A percentile compares a stretch with the other conserved stretches of the same genome.
These are phyloP conservation scores for Tubosaeta brunneosetosa DNA, from an alignment of 768 basidiomycete species.

Conservation along the genomic window DNA sequence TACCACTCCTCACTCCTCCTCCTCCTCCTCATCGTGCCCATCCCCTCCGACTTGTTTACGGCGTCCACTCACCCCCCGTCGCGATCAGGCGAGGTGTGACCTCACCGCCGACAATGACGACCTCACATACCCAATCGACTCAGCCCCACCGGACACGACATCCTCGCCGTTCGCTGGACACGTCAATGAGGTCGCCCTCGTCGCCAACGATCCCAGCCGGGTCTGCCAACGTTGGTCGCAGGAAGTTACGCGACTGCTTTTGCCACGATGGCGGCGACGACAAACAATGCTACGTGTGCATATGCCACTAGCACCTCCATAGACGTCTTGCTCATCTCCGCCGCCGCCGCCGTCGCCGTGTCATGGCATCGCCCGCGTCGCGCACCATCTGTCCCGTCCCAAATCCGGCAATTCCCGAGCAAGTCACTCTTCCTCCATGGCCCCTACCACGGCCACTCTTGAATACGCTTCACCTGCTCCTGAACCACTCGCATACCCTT, in stretches of 20 bases:
- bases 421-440: constrained; percentile 13
- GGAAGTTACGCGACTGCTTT: constrained; percentile 16
- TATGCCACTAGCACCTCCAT: too few species aligned
- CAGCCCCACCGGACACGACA: not conserved
- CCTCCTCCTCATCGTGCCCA: not conserved
- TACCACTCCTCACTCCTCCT: not conserved
- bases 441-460: constrained; percentile 44
- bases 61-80: constrained; percentile 3
- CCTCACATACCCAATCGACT: constrained; percentile 4
- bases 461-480: constrained; percentile 71
- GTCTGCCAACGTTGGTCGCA: constrained; percentile 8
- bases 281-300: too few species aligned
- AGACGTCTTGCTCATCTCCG: too few species aligned
- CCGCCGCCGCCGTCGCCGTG: constrained; percentile 1
- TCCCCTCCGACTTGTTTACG: not conserved
- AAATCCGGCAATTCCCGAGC: constrained; percentile 19
- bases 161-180: not conserved
- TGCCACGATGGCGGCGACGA: too few species aligned
- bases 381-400: not conserved
- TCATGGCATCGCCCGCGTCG: not conserved
- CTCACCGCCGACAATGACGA: not conserved
- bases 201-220: constrained; percentile 12
- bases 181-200: constrained; percentile 1
- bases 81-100: constrained; percentile 15
- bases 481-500: constrained; percentile 59